Conservation (phyloP, 306 rosid genomes). For the Argentina anserina region DNA sequence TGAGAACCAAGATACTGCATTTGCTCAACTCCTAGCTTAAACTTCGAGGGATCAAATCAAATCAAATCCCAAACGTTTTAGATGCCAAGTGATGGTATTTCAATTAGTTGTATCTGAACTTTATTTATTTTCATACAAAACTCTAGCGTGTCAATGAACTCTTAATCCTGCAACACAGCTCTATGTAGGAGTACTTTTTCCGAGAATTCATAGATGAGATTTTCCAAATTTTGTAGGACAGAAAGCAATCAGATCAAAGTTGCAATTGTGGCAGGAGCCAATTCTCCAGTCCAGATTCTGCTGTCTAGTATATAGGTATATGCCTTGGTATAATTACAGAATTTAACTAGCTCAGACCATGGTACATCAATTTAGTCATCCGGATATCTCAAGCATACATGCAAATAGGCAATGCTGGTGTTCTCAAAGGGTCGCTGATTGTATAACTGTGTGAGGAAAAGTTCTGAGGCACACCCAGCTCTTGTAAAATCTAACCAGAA, state of each 20-base stretch:
- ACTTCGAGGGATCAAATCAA: background rate
- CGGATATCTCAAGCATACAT: background rate
- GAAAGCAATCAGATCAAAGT: no score
- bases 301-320: background rate
- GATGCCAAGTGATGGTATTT: background rate
- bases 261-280: no score
- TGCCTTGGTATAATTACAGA: background rate
- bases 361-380: background rate
- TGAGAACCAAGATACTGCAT: no score
- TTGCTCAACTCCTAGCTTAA: background rate
- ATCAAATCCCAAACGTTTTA: background rate
- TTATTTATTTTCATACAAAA: background rate
- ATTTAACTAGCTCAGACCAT: background rate
- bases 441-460: background rate
- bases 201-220: no score
- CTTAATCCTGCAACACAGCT: no score
- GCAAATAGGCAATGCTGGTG: background rate
- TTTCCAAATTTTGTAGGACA: no score
- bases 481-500: background rate
- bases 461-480: constrained; percentile 9
- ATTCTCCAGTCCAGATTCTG: no score
- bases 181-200: no score
- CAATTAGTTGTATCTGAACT: background rate
- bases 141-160: no score
- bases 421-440: background rate